These are phyloP conservation scores for Geranium incanum DNA, from an alignment of 441 rosid genomes.

Conservation along the genomic window DNA sequence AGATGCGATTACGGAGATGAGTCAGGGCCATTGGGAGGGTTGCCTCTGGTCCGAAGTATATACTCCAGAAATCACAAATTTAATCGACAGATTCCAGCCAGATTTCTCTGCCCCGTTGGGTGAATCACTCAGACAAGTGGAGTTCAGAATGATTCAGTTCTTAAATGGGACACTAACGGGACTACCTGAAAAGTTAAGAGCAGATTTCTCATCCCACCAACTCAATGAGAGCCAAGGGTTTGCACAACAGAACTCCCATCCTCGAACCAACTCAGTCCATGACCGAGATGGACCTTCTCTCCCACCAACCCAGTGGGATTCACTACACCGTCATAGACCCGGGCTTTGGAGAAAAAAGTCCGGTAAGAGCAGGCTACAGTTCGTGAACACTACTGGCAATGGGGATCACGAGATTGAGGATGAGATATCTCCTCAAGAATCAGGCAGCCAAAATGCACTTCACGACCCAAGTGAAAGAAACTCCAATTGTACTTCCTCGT, in stretches of 20 bases:
- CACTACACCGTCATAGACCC: constrained; percentile 55
- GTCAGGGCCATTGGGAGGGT: constrained; percentile 82
- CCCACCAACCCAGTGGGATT: constrained; percentile 50
- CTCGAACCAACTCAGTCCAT: constrained; percentile 29
- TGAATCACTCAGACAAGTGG: constrained; percentile 86
- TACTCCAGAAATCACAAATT: constrained; percentile 47
- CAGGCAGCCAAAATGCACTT: constrained; percentile 34
- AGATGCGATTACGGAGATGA: constrained; percentile 68
- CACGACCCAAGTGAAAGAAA: constrained; percentile 38
- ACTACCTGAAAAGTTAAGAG: constrained; percentile 55
- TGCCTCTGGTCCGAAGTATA: constrained; percentile 52
- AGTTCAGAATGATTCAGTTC: constrained; percentile 82
- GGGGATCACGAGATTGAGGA: constrained; percentile 59
- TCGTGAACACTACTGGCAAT: constrained; percentile 45
- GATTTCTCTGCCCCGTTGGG: constrained; percentile 82
- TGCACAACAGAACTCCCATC: constrained; percentile 31
- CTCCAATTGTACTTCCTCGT: constrained; percentile 36
- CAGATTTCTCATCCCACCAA: constrained; percentile 42
- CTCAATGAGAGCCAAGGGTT: constrained; percentile 43
- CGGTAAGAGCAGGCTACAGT: constrained; percentile 86
- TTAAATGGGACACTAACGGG: constrained; percentile 55
- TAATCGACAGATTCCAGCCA: constrained; percentile 65
- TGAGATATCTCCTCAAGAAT: constrained; percentile 53
- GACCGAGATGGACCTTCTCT: constrained; percentile 48
- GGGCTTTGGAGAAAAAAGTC: constrained; percentile 63